Percentiles rank a stretch among this genome's conserved stretches.
Evolutionary conservation across 306 rosid genomes (phyloP).

Genomic region (Vachellia pachyceras): DNA sequence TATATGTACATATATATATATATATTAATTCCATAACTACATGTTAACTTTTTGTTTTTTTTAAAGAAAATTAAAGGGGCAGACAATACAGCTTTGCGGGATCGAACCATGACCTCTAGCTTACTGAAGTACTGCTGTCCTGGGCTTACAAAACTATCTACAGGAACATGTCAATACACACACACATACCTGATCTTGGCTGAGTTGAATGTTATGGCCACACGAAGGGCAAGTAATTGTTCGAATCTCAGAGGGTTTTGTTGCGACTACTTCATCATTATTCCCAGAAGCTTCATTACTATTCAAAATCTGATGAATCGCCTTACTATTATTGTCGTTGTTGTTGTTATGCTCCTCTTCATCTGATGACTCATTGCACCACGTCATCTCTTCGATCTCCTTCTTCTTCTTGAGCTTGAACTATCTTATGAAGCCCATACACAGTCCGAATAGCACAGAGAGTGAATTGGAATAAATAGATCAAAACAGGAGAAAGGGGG

Average conservation of each 20-base stretch:
- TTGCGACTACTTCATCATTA: neutral
- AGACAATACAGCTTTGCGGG: no score
- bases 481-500: neutral
- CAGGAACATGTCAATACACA: no score
- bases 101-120: no score
- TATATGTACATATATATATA: constrained; percentile 21
- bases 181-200: no score
- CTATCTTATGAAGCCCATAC: neutral
- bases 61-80: no score
- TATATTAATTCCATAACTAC: neutral
- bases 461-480: neutral
- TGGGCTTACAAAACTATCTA: no score
- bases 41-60: neutral
- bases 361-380: constrained; percentile 69
- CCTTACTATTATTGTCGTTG: constrained; percentile 27
- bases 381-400: constrained; percentile 52
- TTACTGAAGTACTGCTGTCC: no score
- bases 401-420: neutral
- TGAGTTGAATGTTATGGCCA: no score
- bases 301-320: neutral
- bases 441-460: neutral
- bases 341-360: constrained; percentile 43
- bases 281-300: neutral
- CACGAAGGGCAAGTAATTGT: no score
- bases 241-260: no score